Evolutionary conservation across 768 basidiomycete genomes (phyloP).

Genomic region (Lentinula raphanica): DNA sequence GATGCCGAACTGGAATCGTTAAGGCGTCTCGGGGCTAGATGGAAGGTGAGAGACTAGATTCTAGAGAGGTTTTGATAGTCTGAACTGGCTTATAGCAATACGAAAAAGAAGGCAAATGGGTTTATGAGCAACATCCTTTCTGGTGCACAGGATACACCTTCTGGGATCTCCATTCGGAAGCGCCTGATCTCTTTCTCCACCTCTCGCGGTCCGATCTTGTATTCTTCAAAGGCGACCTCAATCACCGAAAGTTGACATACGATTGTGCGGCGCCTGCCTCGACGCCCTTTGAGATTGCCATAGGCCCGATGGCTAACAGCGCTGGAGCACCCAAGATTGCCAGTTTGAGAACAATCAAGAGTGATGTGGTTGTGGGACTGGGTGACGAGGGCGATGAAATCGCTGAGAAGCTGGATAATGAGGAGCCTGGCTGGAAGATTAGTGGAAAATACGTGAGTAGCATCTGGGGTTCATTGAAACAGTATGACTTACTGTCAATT

Average conservation of each 20-base stretch:
- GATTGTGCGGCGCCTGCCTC: constrained; percentile 83
- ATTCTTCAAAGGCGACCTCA: constrained; percentile 91
- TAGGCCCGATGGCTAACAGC: constrained; percentile 86
- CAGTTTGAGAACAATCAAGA: constrained; percentile 89
- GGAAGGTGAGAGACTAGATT: constrained; percentile 59
- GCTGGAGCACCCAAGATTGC: constrained; percentile 85
- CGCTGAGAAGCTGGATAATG: constrained; percentile 76
- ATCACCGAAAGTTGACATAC: constrained; percentile 87
- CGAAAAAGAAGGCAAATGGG: constrained; percentile 88
- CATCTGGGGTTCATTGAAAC: neutral
- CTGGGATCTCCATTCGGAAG: constrained; percentile 81
- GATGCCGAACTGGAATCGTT: constrained; percentile 81
- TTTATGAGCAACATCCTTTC: constrained; percentile 91
- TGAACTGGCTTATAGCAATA: constrained; percentile 55
- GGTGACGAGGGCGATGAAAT: constrained; percentile 61
- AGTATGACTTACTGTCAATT: neutral
- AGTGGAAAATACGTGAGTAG: constrained; percentile 87
- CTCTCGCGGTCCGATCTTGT: constrained; percentile 88
- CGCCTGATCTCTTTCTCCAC: constrained; percentile 88
- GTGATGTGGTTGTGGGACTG: constrained; percentile 89
- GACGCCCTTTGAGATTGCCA: constrained; percentile 85
- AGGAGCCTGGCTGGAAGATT: constrained; percentile 94
- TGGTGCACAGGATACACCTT: constrained; percentile 97
- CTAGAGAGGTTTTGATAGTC: neutral
- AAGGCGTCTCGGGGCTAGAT: constrained; percentile 71